These are phyloP conservation scores for Adenanthera pavonina DNA, from an alignment of 306 rosid genomes.

Conservation along the genomic window DNA sequence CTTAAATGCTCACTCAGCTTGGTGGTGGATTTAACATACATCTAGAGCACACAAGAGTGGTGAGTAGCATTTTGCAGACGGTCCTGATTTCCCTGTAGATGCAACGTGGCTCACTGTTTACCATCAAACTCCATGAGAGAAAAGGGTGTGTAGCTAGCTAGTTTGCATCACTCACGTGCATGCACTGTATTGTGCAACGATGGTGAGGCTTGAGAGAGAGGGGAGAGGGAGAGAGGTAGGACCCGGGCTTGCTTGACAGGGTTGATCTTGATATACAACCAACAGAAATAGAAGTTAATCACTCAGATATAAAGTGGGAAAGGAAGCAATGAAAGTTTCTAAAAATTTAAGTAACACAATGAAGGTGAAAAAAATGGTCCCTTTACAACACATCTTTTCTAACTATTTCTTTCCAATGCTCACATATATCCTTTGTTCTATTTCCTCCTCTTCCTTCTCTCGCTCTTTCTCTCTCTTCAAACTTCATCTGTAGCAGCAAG, in stretches of 20 bases:
- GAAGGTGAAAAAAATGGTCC: background rate
- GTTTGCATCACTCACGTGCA: slow-evolving; percentile 60
- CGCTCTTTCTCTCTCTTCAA: slow-evolving; percentile 1
- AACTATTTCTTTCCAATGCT: slow-evolving; percentile 16
- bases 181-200: slow-evolving; percentile 45
- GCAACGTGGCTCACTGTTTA: slow-evolving; percentile 54
- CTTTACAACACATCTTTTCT: slow-evolving; percentile 21
- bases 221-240: slow-evolving; percentile 31
- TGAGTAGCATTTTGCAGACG: slow-evolving; percentile 22
- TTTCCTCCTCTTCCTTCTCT: background rate
- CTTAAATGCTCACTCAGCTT: slow-evolving; percentile 1
- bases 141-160: slow-evolving; percentile 53
- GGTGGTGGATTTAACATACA: background rate
- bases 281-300: slow-evolving; percentile 38
- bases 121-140: slow-evolving; percentile 39
- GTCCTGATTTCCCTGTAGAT: slow-evolving; percentile 28
- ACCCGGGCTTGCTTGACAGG: slow-evolving; percentile 36
- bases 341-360: background rate
- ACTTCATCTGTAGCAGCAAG: slow-evolving; percentile 44
- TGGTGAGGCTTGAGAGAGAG: slow-evolving; percentile 7
- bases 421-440: slow-evolving; percentile 30
- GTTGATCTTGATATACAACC: slow-evolving; percentile 57
- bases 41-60: background rate
- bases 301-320: background rate
- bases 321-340: slow-evolving; percentile 13